These are phyloP conservation scores for Solidago caesia DNA, from an alignment of 129 eudicot species.

Conservation along the genomic window DNA sequence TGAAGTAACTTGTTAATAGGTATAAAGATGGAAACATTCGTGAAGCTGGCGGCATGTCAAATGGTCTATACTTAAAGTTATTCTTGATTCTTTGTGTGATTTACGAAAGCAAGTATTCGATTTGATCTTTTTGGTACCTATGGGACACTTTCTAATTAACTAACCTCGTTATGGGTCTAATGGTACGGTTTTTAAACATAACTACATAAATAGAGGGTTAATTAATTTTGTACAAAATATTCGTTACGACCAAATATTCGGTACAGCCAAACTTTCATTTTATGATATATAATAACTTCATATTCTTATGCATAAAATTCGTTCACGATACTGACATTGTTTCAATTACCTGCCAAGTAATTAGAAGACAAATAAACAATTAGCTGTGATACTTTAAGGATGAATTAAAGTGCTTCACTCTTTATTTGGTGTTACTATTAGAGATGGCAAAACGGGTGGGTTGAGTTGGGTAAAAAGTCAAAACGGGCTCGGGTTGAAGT, in stretches of 20 bases:
- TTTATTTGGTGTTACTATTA: no score
- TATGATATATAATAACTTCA: not conserved
- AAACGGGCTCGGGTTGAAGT: no score
- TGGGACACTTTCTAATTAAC: constrained; percentile 10
- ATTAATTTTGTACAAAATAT: no score
- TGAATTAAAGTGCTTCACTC: no score
- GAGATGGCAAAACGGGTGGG: no score
- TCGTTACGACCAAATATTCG: not conserved
- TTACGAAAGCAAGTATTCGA: constrained; percentile 38
- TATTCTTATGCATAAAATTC: not conserved
- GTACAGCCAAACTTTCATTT: constrained; percentile 6
- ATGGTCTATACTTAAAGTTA: constrained; percentile 34
- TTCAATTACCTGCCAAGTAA: no score
- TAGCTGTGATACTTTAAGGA: no score
- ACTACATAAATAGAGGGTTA: no score
- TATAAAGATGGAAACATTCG: constrained; percentile 25
- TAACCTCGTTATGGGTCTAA: not conserved
- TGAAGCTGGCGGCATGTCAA: constrained; percentile 24
- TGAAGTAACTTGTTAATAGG: constrained; percentile 28
- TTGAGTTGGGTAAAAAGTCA: no score
- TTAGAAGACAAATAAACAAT: no score
- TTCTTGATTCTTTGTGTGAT: constrained; percentile 40
- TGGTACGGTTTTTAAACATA: not conserved
- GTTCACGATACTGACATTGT: not conserved
- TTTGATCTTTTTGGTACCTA: not conserved